Conservation (phyloP, 495 filamentous ascomycete genomes). For the Staphylotrichum longicolle region DNA sequence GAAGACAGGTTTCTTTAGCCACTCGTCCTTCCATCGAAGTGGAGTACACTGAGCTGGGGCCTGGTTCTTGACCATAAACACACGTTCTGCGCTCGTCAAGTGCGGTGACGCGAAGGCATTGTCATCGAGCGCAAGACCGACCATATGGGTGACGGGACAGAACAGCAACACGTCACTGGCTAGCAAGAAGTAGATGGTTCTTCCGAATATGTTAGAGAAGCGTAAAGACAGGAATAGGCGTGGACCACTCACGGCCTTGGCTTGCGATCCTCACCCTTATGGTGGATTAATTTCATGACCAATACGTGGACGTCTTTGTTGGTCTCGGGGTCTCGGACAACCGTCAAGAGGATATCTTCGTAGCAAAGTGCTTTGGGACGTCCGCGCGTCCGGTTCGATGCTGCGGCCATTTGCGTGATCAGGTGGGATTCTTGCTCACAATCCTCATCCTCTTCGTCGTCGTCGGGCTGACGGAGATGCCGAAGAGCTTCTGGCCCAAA, state of each 20-base stretch:
- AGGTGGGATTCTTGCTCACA: slow-evolving; percentile 22
- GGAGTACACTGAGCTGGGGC: slow-evolving; percentile 25
- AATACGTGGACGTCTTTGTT: slow-evolving; percentile 30
- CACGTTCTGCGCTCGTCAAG: slow-evolving; percentile 18
- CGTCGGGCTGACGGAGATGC: slow-evolving; percentile 2
- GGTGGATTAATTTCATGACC: slow-evolving; percentile 27
- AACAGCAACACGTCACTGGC: slow-evolving; percentile 22
- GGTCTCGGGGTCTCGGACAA: slow-evolving; percentile 30
- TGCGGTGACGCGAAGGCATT: slow-evolving; percentile 19
- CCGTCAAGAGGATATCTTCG: slow-evolving; percentile 31
- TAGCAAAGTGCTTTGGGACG: slow-evolving; percentile 29
- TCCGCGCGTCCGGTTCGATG: slow-evolving; percentile 3
- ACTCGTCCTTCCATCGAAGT: slow-evolving; percentile 29
- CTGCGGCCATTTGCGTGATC: slow-evolving; percentile 17
- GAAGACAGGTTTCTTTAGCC: slow-evolving; percentile 31
- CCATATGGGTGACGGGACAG: slow-evolving; percentile 23
- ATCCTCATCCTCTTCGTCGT: slow-evolving; percentile 20
- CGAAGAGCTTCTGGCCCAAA: slow-evolving; percentile 7
- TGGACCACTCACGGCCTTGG: slow-evolving; percentile 32
- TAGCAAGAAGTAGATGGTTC: slow-evolving; percentile 26
- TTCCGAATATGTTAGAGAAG: slow-evolving; percentile 13
- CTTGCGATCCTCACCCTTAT: slow-evolving; percentile 37
- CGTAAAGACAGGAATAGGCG: slow-evolving; percentile 7
- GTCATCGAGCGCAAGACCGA: slow-evolving; percentile 20
- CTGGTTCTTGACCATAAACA: slow-evolving; percentile 29